These are phyloP conservation scores for Tylopilus rubrobrunneus DNA, from an alignment of 768 basidiomycete species.

Conservation along the genomic window DNA sequence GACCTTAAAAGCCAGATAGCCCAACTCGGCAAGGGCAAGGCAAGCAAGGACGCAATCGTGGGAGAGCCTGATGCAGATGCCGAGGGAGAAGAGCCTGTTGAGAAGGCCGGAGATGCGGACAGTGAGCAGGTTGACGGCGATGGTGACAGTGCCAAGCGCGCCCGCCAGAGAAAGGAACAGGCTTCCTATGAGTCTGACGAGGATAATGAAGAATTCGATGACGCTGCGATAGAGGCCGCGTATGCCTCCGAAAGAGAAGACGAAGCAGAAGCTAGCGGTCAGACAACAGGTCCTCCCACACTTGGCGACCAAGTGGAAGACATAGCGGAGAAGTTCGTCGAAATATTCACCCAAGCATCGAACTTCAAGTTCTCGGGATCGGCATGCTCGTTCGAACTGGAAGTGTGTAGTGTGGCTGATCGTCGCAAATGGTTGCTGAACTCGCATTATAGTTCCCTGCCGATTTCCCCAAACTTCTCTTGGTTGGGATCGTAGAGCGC, in stretches of 20 bases:
- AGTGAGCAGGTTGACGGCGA: slow-evolving; percentile 83
- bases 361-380: slow-evolving; percentile 67
- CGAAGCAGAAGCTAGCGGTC: slow-evolving; percentile 26
- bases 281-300: slow-evolving; percentile 19
- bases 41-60: slow-evolving; percentile 38
- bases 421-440: not conserved
- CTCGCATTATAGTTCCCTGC: slow-evolving; percentile 63
- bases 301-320: slow-evolving; percentile 41
- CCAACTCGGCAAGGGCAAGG: slow-evolving; percentile 80
- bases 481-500: slow-evolving; percentile 90
- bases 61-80: slow-evolving; percentile 46
- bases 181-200: slow-evolving; percentile 66
- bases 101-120: slow-evolving; percentile 56
- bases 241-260: slow-evolving; percentile 49
- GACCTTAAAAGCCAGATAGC: slow-evolving; percentile 75
- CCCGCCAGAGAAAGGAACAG: slow-evolving; percentile 67
- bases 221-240: slow-evolving; percentile 59
- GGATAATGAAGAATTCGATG: slow-evolving; percentile 42
- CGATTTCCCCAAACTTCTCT: slow-evolving; percentile 86
- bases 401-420: slow-evolving; percentile 50
- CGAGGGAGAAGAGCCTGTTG: slow-evolving; percentile 42
- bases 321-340: slow-evolving; percentile 51
- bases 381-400: slow-evolving; percentile 74
- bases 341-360: slow-evolving; percentile 60
- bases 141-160: slow-evolving; percentile 72